phyloP scores from a whole-genome alignment of 2,329 filamentous ascomycete species.

The Colletotrichum lentis region DNA sequence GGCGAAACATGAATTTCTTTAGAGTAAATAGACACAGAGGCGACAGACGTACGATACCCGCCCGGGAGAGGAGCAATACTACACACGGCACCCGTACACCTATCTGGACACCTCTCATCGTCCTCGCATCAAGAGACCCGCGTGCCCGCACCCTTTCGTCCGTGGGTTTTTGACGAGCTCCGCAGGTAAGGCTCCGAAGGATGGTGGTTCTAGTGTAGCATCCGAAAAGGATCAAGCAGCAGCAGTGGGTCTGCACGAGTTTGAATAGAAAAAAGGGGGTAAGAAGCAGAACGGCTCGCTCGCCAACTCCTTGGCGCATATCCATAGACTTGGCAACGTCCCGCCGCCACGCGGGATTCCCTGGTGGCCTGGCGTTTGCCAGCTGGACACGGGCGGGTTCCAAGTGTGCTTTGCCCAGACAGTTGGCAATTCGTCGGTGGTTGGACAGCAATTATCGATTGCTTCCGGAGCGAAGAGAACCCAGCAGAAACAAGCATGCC shows the following conservation, averaged over 20 bases:
- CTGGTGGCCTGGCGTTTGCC: no score
- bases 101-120: neutral
- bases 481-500: slow-evolving; percentile 5
- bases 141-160: slow-evolving; percentile 1
- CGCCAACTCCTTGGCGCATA: neutral
- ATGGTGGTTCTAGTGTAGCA: neutral
- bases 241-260: neutral
- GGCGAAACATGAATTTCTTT: neutral
- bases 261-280: neutral
- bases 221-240: neutral
- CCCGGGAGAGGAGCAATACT: neutral
- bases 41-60: neutral
- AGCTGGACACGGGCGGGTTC: no score
- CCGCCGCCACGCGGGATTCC: neutral
- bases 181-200: neutral
- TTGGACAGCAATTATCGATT: neutral
- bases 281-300: neutral
- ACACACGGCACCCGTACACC: slow-evolving; percentile 5
- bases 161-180: neutral
- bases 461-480: neutral
- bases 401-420: neutral
- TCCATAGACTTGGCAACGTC: neutral
- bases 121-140: slow-evolving; percentile 14
- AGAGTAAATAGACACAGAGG: neutral
- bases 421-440: neutral